Percentiles rank a stretch among this genome's conserved stretches.
Conservation (phyloP, 768 basidiomycete genomes). For the Agrocybe chaxingu region DNA sequence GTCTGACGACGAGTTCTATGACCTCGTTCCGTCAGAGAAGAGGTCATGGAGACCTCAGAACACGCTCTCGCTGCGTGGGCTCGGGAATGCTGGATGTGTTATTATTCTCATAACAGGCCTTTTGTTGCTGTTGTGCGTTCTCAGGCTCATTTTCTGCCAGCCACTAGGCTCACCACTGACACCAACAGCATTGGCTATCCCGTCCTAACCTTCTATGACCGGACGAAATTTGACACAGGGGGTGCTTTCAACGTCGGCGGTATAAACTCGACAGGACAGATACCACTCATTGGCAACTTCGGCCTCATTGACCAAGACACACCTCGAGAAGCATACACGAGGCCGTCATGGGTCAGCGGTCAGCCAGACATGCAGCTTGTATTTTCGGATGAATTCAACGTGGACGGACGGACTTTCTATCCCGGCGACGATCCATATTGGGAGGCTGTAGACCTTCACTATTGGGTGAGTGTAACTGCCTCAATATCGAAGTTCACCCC, state of each 20-base stretch:
- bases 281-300: conserved; percentile 58
- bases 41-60: conserved; percentile 10
- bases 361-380: conserved; percentile 48
- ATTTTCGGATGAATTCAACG: conserved; percentile 80
- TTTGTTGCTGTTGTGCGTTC: conserved; percentile 62
- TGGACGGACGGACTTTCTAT: conserved; percentile 70
- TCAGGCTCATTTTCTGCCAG: neutral
- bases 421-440: conserved; percentile 84
- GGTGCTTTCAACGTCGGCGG: conserved; percentile 44
- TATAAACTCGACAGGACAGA: conserved; percentile 52
- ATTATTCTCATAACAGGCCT: conserved; percentile 37
- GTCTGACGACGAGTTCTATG: conserved; percentile 35
- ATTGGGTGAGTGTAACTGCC: conserved; percentile 48
- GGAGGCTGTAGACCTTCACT: conserved; percentile 78
- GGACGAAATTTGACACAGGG: conserved; percentile 16
- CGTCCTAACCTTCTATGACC: conserved; percentile 28
- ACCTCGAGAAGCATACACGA: conserved; percentile 49
- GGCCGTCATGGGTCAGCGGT: conserved; percentile 57
- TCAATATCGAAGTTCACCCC: neutral
- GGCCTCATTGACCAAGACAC: conserved; percentile 57
- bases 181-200: conserved; percentile 34
- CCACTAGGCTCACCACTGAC: neutral
- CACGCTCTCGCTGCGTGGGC: conserved; percentile 59
- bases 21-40: conserved; percentile 7
- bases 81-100: conserved; percentile 62